Evolutionary conservation across 352 stramenopile species (phyloP), one percentile per base, ranked within the genome.

Genomic region (Phytopythium vexans): DNA sequence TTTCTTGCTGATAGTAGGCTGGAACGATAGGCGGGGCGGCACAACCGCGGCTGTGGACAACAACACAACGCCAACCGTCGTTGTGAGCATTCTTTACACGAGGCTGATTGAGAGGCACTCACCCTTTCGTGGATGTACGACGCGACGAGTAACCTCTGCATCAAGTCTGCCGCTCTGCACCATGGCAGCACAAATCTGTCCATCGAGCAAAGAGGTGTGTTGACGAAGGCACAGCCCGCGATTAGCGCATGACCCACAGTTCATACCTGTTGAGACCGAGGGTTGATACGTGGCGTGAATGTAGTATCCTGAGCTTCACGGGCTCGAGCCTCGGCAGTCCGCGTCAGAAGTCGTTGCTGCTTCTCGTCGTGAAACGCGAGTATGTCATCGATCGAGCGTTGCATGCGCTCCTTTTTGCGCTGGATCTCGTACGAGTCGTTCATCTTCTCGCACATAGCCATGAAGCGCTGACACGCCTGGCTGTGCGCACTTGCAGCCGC

Each of bases 361-460:
- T 77, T 77, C 2, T 60, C 68, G 32, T 73, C 64, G 32, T 84
- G 66, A 41, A 69, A 82, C 6, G 62, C 60, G 36, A 87, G 66
- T 48, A 87, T 72, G 49, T 82, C 76, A 49, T 84, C 68, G 2
- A 87, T 46, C 0, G 73, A 83, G 4, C 77, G 69, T 45, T 50
- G 56, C 69, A 77, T 81, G 39, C 69, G 49, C 10, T 81, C 54
- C 34, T 77, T 80, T 46, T 79, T 81, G 10, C 61, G 58, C 41
- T 80, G 66, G 27, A 73, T 80, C 15, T 50, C 56, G 39, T 70
- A 77, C 0, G 71, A 74, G 3, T 55, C 49, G 58, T 84, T 82
- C 61, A 77, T 77, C 43, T 70, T 78, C 35, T 45, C 58, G 45
- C 75, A 86, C 50, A 76, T 77, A 10, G 63, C 52, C 75, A 84